A percentile compares a stretch with the other conserved stretches of the same genome.
phyloP scores from a whole-genome alignment of 2,329 filamentous ascomycete species.

The Fusarium sororula region DNA sequence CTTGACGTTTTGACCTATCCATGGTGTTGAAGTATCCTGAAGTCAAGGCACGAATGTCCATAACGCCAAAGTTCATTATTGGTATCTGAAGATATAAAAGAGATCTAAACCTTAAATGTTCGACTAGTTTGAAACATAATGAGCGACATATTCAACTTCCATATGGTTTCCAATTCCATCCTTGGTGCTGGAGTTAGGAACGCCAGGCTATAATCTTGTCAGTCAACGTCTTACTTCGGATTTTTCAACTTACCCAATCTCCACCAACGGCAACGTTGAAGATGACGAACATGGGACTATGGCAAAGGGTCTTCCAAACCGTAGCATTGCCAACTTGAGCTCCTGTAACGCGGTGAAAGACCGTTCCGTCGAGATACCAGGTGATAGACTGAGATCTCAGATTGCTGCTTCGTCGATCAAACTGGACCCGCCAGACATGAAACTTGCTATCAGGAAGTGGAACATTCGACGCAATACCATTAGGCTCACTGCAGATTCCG shows the following conservation, averaged over 20 bases:
- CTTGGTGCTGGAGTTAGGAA: conserved; percentile 56
- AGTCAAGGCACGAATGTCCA: accelerated
- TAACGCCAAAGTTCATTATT: neutral
- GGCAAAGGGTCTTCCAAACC: conserved; percentile 61
- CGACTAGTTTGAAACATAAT: conserved; percentile 46
- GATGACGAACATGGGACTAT: conserved; percentile 61
- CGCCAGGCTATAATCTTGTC: conserved; percentile 53
- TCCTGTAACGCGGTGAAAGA: conserved; percentile 57
- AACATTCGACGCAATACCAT: conserved; percentile 51
- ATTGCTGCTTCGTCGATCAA: conserved; percentile 57
- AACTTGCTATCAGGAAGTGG: conserved; percentile 52
- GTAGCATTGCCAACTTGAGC: conserved; percentile 54
- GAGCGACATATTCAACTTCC: conserved; percentile 62
- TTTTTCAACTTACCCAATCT: conserved; percentile 54
- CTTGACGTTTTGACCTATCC: too few relatives aligned
- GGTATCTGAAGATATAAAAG: neutral
- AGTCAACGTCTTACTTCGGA: neutral
- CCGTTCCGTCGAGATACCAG: conserved; percentile 58
- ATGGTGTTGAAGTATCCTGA: neutral
- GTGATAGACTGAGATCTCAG: conserved; percentile 60
- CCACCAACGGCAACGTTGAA: conserved; percentile 67
- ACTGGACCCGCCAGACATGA: conserved; percentile 60
- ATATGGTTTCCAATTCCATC: conserved; percentile 59
- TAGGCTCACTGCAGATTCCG: conserved; percentile 62
- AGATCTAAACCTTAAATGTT: neutral